Conservation (phyloP, 1,284 basidiomycete genomes). For the Chalciporus sp. region DNA sequence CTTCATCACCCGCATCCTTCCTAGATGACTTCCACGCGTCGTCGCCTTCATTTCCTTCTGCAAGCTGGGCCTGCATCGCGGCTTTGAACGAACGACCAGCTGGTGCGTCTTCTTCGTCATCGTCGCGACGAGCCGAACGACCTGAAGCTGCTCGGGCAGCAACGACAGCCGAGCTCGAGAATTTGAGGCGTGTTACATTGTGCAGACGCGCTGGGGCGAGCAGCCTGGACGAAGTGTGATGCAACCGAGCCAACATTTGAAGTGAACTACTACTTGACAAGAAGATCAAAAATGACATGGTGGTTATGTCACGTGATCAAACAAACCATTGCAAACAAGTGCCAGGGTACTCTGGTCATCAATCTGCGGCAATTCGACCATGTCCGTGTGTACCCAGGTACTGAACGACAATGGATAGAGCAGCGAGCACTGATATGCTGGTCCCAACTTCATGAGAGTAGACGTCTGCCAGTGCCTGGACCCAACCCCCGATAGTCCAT, state of each 20-base stretch:
- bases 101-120: slow-evolving; percentile 5
- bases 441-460: too few relatives aligned
- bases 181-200: slow-evolving; percentile 13
- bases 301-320: neutral
- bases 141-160: slow-evolving; percentile 12
- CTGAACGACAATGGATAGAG: too few relatives aligned
- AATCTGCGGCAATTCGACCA: too few relatives aligned
- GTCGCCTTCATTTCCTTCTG: slow-evolving; percentile 6
- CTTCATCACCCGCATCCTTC: slow-evolving; percentile 5
- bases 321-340: neutral
- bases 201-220: slow-evolving; percentile 10
- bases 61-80: slow-evolving; percentile 5
- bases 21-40: slow-evolving; percentile 4
- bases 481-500: too few relatives aligned
- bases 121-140: neutral
- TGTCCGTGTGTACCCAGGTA: too few relatives aligned
- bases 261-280: neutral
- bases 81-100: neutral
- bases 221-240: slow-evolving; percentile 12
- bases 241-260: slow-evolving; percentile 28
- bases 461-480: too few relatives aligned
- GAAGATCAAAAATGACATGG: neutral
- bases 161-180: slow-evolving; percentile 22
- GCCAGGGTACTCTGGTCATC: too few relatives aligned
- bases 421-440: too few relatives aligned